Percentiles rank a stretch among this genome's conserved stretches.
phyloP scores from a whole-genome alignment of 495 filamentous ascomycete genomes.

The Parachaetomium inaequale region DNA sequence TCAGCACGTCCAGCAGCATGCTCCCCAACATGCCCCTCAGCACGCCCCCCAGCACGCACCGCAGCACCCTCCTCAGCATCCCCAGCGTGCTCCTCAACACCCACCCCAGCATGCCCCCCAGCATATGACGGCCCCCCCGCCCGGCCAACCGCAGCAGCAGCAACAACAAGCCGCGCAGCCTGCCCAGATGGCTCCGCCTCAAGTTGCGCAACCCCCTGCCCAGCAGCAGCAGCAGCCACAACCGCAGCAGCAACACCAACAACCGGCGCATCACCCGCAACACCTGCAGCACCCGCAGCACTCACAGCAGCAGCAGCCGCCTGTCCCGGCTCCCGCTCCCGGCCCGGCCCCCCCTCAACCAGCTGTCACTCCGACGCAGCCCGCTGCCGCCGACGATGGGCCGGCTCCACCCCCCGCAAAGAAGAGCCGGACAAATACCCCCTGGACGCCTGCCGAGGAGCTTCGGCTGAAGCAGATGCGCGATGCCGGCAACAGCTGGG shows the following conservation, averaged over 20 bases:
- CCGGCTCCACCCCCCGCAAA: conserved; percentile 63
- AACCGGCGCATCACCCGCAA: conserved; percentile 7
- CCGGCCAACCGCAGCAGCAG: conserved; percentile 20
- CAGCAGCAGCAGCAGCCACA: conserved; percentile 20
- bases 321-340: conserved; percentile 17
- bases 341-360: conserved; percentile 37
- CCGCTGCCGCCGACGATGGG: conserved; percentile 34
- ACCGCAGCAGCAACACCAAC: conserved; percentile 8
- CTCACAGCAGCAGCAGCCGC: neutral
- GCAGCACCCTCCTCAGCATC: conserved; percentile 28
- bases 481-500: conserved; percentile 90
- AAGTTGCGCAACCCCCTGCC: conserved; percentile 9
- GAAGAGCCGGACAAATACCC: conserved; percentile 94
- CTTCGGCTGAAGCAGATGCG: conserved; percentile 88
- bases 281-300: conserved; percentile 12
- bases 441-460: conserved; percentile 95
- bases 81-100: conserved; percentile 27
- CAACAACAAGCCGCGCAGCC: conserved; percentile 22
- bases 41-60: conserved; percentile 26
- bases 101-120: conserved; percentile 26
- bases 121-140: conserved; percentile 22
- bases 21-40: conserved; percentile 20
- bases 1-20: conserved; percentile 18
- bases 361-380: conserved; percentile 31
- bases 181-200: conserved; percentile 28